A percentile compares a stretch with the other conserved stretches of the same genome.
These are phyloP conservation scores for Lobulomyces angularis DNA, from an alignment of 192 early-diverging fungal species.

Conservation along the genomic window DNA sequence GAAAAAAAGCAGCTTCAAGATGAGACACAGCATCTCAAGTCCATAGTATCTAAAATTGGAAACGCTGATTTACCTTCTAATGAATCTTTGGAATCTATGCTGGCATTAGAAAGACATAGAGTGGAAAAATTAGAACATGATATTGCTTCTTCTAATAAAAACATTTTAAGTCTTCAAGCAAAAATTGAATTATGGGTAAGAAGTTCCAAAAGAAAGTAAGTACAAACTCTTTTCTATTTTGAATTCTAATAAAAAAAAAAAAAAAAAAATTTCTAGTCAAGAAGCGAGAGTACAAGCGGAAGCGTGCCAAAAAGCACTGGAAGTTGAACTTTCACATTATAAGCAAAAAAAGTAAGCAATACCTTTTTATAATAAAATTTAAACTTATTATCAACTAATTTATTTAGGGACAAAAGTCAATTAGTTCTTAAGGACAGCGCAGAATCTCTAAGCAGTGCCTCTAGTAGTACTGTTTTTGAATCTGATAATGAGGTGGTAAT, in stretches of 20 bases:
- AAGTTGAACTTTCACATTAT: slow-evolving; percentile 8
- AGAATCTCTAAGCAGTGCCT: too few relatives aligned
- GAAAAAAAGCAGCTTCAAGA: slow-evolving; percentile 10
- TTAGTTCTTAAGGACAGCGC: too few relatives aligned
- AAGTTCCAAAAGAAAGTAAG: slow-evolving; percentile 22
- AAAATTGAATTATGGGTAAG: slow-evolving; percentile 15
- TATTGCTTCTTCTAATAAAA: slow-evolving; percentile 1
- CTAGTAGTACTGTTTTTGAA: too few relatives aligned
- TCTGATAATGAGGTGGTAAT: too few relatives aligned
- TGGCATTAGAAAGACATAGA: slow-evolving; percentile 6
- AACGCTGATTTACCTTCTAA: background rate
- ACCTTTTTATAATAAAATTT: too few relatives aligned
- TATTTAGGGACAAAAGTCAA: too few relatives aligned
- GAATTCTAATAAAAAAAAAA: too few relatives aligned
- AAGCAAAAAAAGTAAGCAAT: too few relatives aligned
- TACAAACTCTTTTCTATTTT: too few relatives aligned
- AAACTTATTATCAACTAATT: too few relatives aligned
- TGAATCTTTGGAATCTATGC: background rate
- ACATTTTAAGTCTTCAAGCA: slow-evolving; percentile 11
- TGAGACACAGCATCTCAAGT: slow-evolving; percentile 6
- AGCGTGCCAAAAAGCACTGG: slow-evolving; percentile 11
- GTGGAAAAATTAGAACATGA: slow-evolving; percentile 10
- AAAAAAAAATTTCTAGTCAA: too few relatives aligned
- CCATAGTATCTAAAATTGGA: slow-evolving; percentile 1
- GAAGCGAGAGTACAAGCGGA: slow-evolving; percentile 18